Percentiles rank a stretch among this genome's conserved stretches.
Evolutionary conservation across 805 yeast genomes (phyloP).

Genomic region (Kuraishia molischiana): DNA sequence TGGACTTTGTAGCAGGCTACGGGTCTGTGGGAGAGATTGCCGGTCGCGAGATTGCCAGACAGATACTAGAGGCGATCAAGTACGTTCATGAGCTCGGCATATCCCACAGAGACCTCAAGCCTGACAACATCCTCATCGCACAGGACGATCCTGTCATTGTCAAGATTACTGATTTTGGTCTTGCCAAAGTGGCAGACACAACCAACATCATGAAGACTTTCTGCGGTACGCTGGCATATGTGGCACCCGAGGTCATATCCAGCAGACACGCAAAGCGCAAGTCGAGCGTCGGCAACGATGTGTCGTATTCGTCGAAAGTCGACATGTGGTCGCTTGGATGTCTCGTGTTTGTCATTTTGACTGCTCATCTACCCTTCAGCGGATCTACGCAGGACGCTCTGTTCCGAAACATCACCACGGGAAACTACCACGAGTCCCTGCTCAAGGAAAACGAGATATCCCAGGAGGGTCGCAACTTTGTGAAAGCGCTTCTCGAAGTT

Average conservation of each 20-base stretch:
- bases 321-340: slow-evolving; percentile 99
- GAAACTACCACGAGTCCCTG: slow-evolving; percentile 73
- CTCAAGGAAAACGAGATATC: slow-evolving; percentile 39
- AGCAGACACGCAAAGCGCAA: slow-evolving; percentile 25
- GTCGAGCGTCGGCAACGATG: neutral
- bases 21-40: slow-evolving; percentile 91
- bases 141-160: slow-evolving; percentile 84
- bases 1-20: slow-evolving; percentile 93
- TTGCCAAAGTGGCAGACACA: slow-evolving; percentile 82
- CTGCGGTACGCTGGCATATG: slow-evolving; percentile 94
- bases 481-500: slow-evolving; percentile 61
- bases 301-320: slow-evolving; percentile 67
- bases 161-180: slow-evolving; percentile 94
- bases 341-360: slow-evolving; percentile 78
- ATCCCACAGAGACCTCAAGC: slow-evolving; percentile 94
- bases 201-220: slow-evolving; percentile 89
- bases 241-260: slow-evolving; percentile 86
- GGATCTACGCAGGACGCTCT: slow-evolving; percentile 85
- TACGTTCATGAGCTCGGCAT: slow-evolving; percentile 88
- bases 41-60: slow-evolving; percentile 76
- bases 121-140: slow-evolving; percentile 88
- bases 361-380: slow-evolving; percentile 92
- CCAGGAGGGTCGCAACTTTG: slow-evolving; percentile 59
- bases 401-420: slow-evolving; percentile 64
- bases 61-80: slow-evolving; percentile 71